Base-by-base conservation (phyloP, 2,329 filamentous ascomycete genomes). In the Ambrosiella cleistominuta region DNA sequence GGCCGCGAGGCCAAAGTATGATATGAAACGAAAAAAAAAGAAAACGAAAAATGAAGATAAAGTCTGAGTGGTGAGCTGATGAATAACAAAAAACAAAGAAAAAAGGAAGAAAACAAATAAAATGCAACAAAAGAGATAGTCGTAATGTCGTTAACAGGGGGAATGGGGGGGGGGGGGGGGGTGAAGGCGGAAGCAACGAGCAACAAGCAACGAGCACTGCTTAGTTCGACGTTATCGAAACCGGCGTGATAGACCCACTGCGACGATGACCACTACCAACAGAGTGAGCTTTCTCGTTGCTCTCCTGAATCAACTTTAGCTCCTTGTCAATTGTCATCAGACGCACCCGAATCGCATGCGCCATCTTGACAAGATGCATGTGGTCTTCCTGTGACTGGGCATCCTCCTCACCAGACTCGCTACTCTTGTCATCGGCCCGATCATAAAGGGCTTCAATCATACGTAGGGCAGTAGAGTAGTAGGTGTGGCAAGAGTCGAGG, bases 361-460 rank as follows among this genome's bases (percentile, higher is more conserved):
- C 52, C 52, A 54, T 54, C 39, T 54, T 87, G 64, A 83, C 74
- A 57, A 90, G 82, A 57, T 82, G 79, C 65, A 84, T 78, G 65
- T 86, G 79, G 68, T 90, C 86, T 63, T 88, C 76, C 62, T 69
- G 76, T 65, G 68, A 66, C 57, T 56, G 44, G 67, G 67, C 56
- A 61, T 67, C 44, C 58, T 61, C 58, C 62, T 63, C 61, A 37
- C 56, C 57, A 11, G 27, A 37, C 8, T 68, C 60, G 64, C 66
- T 15, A 80, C 78, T 54, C 4, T 51, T 37, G 35, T 82, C 88
- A 61, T 95, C 89, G 52, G 37, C 44, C 7, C 79, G 84, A 64
- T 98, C 93, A 59, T 98, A 72, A 2, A 98, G 87, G 13, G 91
- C 93, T 71, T 98, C 91, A 12, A 97, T 78, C 85, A 98, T 93